Evolutionary conservation across 2,329 filamentous ascomycete genomes (phyloP), one percentile per base, ranked within the genome.

Genomic region (Purpureocillium lavendulum): DNA sequence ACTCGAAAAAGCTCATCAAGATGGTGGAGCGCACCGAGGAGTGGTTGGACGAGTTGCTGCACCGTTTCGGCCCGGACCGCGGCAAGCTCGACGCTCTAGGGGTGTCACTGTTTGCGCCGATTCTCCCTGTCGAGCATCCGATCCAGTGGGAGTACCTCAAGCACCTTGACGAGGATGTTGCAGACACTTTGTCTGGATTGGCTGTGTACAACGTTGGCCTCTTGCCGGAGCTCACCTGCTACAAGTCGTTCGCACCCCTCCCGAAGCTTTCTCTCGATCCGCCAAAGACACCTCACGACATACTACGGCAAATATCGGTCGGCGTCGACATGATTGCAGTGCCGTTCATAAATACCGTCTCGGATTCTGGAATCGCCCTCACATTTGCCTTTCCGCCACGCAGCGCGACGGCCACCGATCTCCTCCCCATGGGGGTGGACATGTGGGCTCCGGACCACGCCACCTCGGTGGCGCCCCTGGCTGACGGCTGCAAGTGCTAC

Each of bases 21-120:
- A 96, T 95, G 80, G 82, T 80, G 17, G 87, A 92, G 54, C 74
- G 90, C 41, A 95, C 87, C 1, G 84, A 92, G 56, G 73, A 76
- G 30, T 97, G 88, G 87, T 68, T 90, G 14, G 74, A 77, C 17
- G 75, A 84, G 45, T 77, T 87, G 37, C 67, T 88, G 29, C 55
- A 57, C 15, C 47, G 54, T n/a, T 46, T 54, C 10, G 21, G 21
- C 6, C 48, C 50, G 35, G 48, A 45, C 18, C 51, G 53, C 14
- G 50, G 55, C 15, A 54, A 43, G 11, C 42, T 51, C 12, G 51
- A 53, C 7, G 53, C 51, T 12, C 35, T 50, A 5, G 57, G 46
- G 2, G 59, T 66, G 18, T 61, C 68, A 4, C 61, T 83, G 47
- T 77, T 84, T 61, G 71, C 82, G 3, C 77, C 80, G 0, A 68